phyloP scores from a whole-genome alignment of 2,329 filamentous ascomycete genomes.

The Colletotrichum sp. region DNA sequence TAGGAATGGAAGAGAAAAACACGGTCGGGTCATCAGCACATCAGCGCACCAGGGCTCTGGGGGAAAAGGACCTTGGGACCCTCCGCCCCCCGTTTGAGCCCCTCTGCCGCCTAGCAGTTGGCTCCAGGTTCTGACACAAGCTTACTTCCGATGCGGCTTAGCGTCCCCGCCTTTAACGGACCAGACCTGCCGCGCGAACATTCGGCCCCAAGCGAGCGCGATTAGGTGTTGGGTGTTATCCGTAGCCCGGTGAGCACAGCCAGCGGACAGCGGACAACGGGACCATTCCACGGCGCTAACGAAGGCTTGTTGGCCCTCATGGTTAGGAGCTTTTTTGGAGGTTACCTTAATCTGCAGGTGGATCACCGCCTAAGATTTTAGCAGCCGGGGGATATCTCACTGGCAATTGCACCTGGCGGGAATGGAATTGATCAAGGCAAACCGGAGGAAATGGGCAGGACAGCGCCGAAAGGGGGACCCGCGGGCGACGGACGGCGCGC shows the following conservation, averaged over 20 bases:
- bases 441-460: neutral
- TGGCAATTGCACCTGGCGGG: neutral
- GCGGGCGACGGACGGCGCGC: conserved; percentile 5
- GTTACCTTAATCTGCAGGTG: neutral
- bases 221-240: neutral
- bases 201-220: neutral
- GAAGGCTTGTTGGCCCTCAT: neutral
- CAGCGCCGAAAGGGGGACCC: neutral
- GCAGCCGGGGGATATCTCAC: neutral
- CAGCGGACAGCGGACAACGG: neutral
- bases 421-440: neutral
- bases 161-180: conserved; percentile 5
- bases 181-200: conserved; percentile 1
- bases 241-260: neutral
- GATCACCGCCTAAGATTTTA: neutral
- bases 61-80: neutral
- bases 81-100: neutral
- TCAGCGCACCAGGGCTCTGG: neutral
- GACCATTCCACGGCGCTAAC: neutral
- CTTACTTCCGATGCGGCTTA: conserved; percentile 19
- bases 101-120: neutral
- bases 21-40: neutral
- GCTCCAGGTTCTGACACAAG: conserved; percentile 16
- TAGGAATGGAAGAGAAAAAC: neutral
- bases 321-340: neutral